A percentile compares a stretch with the other conserved stretches of the same genome.
Evolutionary conservation across 306 rosid species (phyloP).

Genomic region (Psophocarpus tetragonolobus): DNA sequence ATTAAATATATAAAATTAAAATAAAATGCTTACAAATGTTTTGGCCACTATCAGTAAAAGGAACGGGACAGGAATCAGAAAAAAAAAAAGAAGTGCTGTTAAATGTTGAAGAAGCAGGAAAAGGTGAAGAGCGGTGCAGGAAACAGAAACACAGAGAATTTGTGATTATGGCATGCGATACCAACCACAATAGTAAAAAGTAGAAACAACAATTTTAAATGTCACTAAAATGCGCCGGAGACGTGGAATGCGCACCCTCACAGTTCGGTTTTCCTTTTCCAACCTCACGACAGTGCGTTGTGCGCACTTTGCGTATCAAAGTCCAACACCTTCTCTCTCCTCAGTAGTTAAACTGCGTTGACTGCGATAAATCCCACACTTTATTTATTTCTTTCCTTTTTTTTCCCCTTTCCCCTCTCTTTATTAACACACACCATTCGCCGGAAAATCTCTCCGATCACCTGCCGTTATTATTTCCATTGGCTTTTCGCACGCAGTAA

Average conservation of each 20-base stretch:
- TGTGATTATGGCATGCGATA: slow-evolving; percentile 17
- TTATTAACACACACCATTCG: slow-evolving; percentile 24
- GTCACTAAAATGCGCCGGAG: slow-evolving; percentile 35
- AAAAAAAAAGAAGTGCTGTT: not conserved
- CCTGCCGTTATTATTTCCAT: not conserved
- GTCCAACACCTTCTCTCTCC: slow-evolving; percentile 41
- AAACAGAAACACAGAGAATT: not conserved
- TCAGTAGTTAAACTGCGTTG: slow-evolving; percentile 66
- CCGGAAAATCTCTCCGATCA: slow-evolving; percentile 14
- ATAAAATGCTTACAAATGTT: no score
- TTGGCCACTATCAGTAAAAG: no score
- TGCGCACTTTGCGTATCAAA: slow-evolving; percentile 71
- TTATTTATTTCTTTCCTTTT: not conserved
- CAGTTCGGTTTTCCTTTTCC: not conserved
- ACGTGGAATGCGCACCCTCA: slow-evolving; percentile 30
- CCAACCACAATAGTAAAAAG: not conserved
- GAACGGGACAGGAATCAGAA: no score
- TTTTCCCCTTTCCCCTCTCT: not conserved
- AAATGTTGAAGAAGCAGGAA: not conserved
- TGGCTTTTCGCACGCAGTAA: not conserved
- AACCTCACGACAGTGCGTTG: slow-evolving; percentile 27
- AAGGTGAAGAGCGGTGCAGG: not conserved
- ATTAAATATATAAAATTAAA: no score
- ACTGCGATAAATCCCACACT: slow-evolving; percentile 31
- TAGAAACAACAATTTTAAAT: slow-evolving; percentile 26